phyloP scores from a whole-genome alignment of 2,329 filamentous ascomycete genomes.

The Verticillium nubilum region DNA sequence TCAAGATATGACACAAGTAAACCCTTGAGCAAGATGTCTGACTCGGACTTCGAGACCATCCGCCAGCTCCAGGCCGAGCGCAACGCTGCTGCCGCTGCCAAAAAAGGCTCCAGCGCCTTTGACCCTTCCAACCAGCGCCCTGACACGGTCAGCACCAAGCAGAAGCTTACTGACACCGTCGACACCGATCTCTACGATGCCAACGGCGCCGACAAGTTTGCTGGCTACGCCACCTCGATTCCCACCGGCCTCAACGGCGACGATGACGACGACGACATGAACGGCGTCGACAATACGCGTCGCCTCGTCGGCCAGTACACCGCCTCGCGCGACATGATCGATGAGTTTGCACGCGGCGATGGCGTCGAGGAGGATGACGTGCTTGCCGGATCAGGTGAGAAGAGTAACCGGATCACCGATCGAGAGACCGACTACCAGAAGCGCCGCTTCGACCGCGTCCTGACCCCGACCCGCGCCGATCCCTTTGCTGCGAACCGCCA shows the following conservation, averaged over 20 bases:
- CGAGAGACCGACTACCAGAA: conserved; percentile 98
- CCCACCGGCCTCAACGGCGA: conserved; percentile 73
- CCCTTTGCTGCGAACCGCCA: conserved; percentile 70
- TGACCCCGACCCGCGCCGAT: conserved; percentile 82
- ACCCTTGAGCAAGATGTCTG: conserved; percentile 51
- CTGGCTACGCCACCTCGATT: conserved; percentile 87
- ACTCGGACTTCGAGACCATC: conserved; percentile 83
- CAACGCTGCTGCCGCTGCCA: conserved; percentile 71
- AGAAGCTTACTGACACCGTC: conserved; percentile 82
- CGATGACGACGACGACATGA: conserved; percentile 74
- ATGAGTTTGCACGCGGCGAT: conserved; percentile 81
- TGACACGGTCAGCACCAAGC: conserved; percentile 77
- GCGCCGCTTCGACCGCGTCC: conserved; percentile 79
- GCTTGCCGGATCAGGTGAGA: conserved; percentile 74
- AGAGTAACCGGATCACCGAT: conserved; percentile 84
- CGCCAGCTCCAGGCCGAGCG: conserved; percentile 88
- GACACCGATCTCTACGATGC: conserved; percentile 84
- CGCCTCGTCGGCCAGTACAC: conserved; percentile 94
- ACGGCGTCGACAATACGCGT: conserved; percentile 65
- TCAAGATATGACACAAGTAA: conserved; percentile 28
- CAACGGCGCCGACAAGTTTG: conserved; percentile 72
- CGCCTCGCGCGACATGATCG: conserved; percentile 83
- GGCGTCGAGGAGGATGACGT: conserved; percentile 92
- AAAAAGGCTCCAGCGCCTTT: conserved; percentile 77
- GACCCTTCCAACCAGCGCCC: conserved; percentile 75